Base-by-base conservation (phyloP, 1,284 basidiomycete genomes). In the Hortiboletus rubellus region DNA sequence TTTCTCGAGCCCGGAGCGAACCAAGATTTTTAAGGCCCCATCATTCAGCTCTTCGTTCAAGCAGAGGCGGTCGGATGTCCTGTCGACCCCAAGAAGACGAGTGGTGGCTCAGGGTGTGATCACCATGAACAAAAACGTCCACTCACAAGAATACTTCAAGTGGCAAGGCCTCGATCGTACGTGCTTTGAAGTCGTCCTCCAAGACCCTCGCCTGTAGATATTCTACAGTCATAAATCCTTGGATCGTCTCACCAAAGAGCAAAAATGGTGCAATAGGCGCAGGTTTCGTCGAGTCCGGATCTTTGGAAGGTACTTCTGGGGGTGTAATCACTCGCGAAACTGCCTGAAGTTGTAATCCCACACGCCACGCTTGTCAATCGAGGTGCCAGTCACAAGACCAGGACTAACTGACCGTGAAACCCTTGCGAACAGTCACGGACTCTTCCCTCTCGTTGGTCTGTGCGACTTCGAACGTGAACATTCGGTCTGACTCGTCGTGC, bases 381-480 rank as follows among this genome's bases (percentile, higher is more conserved):
- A 15, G 17, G 38, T 1, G 34, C 3, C 12, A 15, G 18, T 10
- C 15, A n/a, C 2, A 40, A 17, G 24, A 18, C 8, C 10, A 6
- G 7, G 41, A 33, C 8, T 7, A 17, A 52, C 33, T 37, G 12
- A 81, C 82, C 61, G 68, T 67, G 55, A 83, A 82, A 0, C 80
- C 83, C 2, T 69, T 63, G 4, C 73, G 71, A 1, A 70, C 59
- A 0, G 66, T 66, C 0, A 82, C 82, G 12, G 74, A 72, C 59
- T 87, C 84, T 50, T 84, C 82, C 58, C 85, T 82, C 56, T 85
- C 82, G 18, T 77, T 79, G 2, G 80, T 82, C 63, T 84, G 82
- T 0, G 77, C 70, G 0, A 86, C 84, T 57, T 83, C 78, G 52
- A 82, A 86, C 1, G 77, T 76, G 63, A 82, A 82, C 48, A 84